Evolutionary conservation across 2,329 filamentous ascomycete species (phyloP).

Genomic region (Leptosphaerulina australis): DNA sequence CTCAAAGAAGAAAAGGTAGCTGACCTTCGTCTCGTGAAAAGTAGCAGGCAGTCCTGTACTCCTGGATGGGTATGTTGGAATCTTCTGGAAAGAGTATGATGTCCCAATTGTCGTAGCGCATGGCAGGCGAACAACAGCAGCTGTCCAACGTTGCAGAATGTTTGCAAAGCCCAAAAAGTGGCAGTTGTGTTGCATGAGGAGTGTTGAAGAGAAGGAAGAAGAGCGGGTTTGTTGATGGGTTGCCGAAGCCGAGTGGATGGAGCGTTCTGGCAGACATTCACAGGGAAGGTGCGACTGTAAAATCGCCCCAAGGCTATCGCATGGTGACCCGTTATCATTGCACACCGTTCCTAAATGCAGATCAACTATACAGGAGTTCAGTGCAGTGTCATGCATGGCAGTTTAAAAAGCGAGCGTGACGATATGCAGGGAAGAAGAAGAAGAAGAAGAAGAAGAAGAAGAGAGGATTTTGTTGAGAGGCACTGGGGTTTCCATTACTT

Average conservation of each 20-base stretch:
- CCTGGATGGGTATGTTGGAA: slow-evolving; percentile 73
- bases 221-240: background rate
- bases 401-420: too few relatives aligned
- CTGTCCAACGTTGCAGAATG: slow-evolving; percentile 14
- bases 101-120: slow-evolving; percentile 90
- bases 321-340: background rate
- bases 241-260: background rate
- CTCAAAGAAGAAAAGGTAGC: slow-evolving; percentile 6
- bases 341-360: background rate
- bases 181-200: slow-evolving; percentile 15
- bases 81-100: slow-evolving; percentile 75
- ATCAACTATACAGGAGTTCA: background rate
- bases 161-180: slow-evolving; percentile 26
- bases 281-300: background rate
- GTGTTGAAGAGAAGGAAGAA: slow-evolving; percentile 12
- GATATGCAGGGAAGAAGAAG: background rate
- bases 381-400: background rate
- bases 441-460: background rate
- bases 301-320: background rate
- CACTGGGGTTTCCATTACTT: background rate
- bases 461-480: too few relatives aligned
- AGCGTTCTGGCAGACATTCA: background rate
- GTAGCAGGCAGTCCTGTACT: slow-evolving; percentile 81
- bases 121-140: slow-evolving; percentile 51
- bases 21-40: slow-evolving; percentile 59